phyloP scores from a whole-genome alignment of 306 rosid species.

The Fragaria ananassa region DNA sequence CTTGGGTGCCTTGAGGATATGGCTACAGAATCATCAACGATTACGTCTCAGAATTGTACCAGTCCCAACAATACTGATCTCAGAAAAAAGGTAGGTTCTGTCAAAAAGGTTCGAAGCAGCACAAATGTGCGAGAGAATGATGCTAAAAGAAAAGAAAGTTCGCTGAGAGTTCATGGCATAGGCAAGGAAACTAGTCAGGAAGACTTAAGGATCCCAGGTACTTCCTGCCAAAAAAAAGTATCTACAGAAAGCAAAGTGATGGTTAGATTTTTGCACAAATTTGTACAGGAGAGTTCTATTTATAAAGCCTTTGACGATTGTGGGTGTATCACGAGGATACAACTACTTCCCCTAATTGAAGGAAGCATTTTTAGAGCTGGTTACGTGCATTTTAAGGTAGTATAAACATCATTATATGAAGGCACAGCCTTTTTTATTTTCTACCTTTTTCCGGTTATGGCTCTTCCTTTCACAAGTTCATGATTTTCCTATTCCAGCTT shows the following conservation, averaged over 20 bases:
- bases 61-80: background rate
- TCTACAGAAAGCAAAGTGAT: conserved; percentile 16
- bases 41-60: background rate
- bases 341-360: conserved; percentile 8
- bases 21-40: background rate
- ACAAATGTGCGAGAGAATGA: background rate
- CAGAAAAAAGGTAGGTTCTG: background rate
- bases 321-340: conserved; percentile 2
- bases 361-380: conserved; percentile 26
- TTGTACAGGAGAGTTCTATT: background rate
- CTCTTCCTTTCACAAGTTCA: background rate
- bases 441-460: background rate
- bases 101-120: background rate
- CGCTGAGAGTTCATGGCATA: background rate
- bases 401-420: background rate
- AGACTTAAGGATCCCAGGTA: background rate
- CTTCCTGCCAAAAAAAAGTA: background rate
- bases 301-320: background rate
- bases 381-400: conserved; percentile 23
- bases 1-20: conserved; percentile 10
- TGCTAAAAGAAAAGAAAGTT: background rate
- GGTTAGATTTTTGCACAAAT: conserved; percentile 17
- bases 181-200: background rate
- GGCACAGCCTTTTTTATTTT: background rate
- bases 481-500: background rate